Conservation (phyloP, 106 monocot species). For the Allium fistulosum region DNA sequence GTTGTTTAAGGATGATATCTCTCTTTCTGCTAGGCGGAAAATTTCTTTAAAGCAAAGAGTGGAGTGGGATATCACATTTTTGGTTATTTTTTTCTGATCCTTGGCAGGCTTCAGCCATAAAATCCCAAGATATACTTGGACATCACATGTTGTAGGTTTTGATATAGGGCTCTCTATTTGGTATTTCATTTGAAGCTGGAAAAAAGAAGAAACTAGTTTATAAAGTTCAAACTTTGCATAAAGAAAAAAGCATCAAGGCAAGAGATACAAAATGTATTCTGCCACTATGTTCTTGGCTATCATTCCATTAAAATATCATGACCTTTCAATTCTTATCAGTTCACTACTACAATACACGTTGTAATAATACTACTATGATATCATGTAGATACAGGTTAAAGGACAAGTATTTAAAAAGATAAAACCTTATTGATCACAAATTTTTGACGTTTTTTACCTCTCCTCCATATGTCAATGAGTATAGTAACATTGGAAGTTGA, state of each 20-base stretch:
- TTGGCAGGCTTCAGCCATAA: conserved; percentile 58
- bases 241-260: background rate
- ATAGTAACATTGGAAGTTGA: no score
- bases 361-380: background rate
- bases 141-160: conserved; percentile 40
- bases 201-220: background rate
- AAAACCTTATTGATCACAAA: no score
- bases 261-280: background rate
- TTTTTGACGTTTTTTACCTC: no score
- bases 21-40: conserved; percentile 30
- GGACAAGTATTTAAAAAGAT: no score
- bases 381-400: no score
- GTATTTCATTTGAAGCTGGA: conserved; percentile 65
- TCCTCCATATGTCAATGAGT: no score
- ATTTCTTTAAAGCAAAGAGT: conserved; percentile 36
- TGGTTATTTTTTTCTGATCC: conserved; percentile 58
- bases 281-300: background rate
- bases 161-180: conserved; percentile 30
- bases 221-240: background rate
- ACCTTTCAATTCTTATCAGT: background rate
- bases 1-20: background rate
- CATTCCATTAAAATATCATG: background rate
- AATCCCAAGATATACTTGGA: conserved; percentile 42
- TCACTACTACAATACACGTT: background rate
- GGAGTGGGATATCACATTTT: conserved; percentile 35